A percentile compares a stretch with the other conserved stretches of the same genome.
Conservation (phyloP, 345 rosid species). For the Pistacia integerrima region DNA sequence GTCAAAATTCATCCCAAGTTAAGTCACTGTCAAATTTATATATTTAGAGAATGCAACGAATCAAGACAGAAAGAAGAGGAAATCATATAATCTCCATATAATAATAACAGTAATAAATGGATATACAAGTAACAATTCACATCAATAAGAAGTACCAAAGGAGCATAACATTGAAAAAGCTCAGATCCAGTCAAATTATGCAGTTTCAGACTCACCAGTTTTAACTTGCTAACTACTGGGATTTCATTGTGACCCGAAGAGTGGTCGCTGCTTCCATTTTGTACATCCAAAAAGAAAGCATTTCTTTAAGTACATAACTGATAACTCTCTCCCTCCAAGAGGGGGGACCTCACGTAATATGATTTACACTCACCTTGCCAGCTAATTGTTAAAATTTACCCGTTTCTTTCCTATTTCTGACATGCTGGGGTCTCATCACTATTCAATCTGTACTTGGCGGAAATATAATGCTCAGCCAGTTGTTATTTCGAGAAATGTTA, state of each 20-base stretch:
- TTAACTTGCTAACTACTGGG: not conserved
- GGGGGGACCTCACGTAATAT: not conserved
- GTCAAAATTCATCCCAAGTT: not conserved
- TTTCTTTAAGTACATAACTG: too few species aligned
- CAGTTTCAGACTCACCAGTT: too few species aligned
- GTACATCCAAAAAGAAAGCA: not conserved
- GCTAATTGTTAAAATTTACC: not conserved
- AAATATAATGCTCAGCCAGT: not conserved
- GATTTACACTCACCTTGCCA: not conserved
- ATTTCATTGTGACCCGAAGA: not conserved
- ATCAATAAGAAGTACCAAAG: too few species aligned
- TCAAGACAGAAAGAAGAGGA: not conserved
- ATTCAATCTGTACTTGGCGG: too few species aligned
- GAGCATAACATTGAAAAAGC: too few species aligned
- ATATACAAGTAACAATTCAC: too few species aligned
- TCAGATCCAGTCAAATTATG: too few species aligned
- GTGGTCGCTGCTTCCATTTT: not conserved
- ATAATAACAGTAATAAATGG: too few species aligned
- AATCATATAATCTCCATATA: too few species aligned
- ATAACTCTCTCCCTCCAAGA: not conserved
- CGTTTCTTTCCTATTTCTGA: not conserved
- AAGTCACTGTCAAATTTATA: not conserved
- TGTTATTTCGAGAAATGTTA: too few species aligned
- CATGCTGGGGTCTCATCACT: not conserved
- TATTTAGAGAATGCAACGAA: not conserved